Evolutionary conservation across 345 rosid species (phyloP).

Genomic region (Pugionium dolabratum): DNA sequence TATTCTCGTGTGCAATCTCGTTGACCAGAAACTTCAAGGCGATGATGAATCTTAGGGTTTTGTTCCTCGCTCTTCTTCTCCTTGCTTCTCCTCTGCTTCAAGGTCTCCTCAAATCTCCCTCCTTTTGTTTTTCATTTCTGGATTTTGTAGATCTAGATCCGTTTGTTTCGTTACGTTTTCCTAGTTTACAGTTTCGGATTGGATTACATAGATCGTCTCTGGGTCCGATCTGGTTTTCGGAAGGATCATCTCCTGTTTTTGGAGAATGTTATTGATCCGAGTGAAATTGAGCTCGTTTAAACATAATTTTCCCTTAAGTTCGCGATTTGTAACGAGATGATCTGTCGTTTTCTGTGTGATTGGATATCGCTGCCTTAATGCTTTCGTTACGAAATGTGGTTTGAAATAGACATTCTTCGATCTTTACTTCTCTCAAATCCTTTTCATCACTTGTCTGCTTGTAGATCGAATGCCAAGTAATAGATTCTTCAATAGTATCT

Average conservation of each 20-base stretch:
- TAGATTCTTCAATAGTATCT: background rate
- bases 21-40: conserved; percentile 29
- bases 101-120: conserved; percentile 44
- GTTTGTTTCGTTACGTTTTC: background rate
- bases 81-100: conserved; percentile 76
- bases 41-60: conserved; percentile 63
- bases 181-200: too few relatives aligned
- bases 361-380: background rate
- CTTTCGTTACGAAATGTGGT: conserved; percentile 15
- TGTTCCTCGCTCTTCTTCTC: conserved; percentile 78
- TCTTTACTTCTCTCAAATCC: background rate
- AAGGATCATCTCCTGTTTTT: conserved; percentile 11
- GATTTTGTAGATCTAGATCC: conserved; percentile 56
- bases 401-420: background rate
- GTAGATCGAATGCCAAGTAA: conserved; percentile 17
- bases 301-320: background rate
- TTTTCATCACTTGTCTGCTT: background rate
- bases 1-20: conserved; percentile 14
- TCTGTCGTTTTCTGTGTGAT: conserved; percentile 5
- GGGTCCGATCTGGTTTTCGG: background rate
- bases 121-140: background rate
- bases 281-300: conserved; percentile 27
- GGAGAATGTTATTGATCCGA: conserved; percentile 15
- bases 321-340: background rate
- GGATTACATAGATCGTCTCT: too few relatives aligned